phyloP scores from a whole-genome alignment of 495 filamentous ascomycete species.

The Penicillium robsamsonii region DNA sequence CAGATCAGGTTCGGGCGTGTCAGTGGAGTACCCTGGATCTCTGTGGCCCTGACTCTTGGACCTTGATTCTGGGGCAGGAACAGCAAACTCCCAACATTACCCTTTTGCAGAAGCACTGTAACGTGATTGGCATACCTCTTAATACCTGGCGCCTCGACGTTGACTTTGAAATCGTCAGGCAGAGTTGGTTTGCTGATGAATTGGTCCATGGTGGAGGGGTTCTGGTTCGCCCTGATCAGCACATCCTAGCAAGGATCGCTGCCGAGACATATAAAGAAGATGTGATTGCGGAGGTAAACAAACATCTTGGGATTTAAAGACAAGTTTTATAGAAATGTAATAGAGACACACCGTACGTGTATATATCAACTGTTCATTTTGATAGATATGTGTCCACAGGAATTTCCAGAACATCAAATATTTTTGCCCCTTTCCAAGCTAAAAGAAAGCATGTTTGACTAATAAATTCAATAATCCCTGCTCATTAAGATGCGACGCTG shows the following conservation, averaged over 20 bases:
- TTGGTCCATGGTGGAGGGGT: conserved; percentile 3
- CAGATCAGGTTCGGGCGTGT: conserved; percentile 7
- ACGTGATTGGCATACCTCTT: neutral
- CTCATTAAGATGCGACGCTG: neutral
- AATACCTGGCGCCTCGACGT: conserved; percentile 8
- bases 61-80: conserved; percentile 9
- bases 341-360: neutral
- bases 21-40: conserved; percentile 30
- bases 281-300: neutral
- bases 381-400: neutral
- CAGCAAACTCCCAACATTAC: neutral
- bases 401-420: neutral
- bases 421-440: neutral
- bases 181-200: conserved; percentile 7
- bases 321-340: neutral
- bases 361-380: neutral
- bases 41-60: conserved; percentile 24
- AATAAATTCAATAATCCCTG: neutral
- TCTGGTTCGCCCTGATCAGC: conserved; percentile 14
- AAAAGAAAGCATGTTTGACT: neutral
- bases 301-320: conserved; percentile 3
- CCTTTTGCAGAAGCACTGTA: conserved; percentile 1
- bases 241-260: conserved; percentile 3
- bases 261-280: neutral
- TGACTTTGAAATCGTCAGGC: conserved; percentile 3